Base-by-base conservation (phyloP, 306 rosid species). In the Mimosa pudica region DNA sequence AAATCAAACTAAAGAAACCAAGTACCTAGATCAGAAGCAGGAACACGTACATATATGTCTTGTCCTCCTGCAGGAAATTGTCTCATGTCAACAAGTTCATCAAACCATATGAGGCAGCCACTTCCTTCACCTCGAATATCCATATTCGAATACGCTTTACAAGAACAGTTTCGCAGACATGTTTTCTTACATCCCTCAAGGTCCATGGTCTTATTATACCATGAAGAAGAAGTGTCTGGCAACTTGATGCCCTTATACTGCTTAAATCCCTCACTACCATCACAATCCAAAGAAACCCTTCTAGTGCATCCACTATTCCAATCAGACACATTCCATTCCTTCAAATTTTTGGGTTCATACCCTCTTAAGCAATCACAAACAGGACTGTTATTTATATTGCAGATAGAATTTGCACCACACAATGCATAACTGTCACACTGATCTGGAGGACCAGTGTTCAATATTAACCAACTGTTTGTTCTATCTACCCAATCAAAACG, bases 21-120 rank as follows among this genome's bases (percentile, higher is more conserved):
- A 48, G 32, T 69, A 86, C 79, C 83, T 44, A 80, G 62, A 38
- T 80, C 83, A 17, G 87, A 83, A 46, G 85, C 77, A 35, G 83
- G 63, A 61, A 83, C 71, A 49, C 73, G 73, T 6, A 81, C 6
- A 76, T 74, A 83, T 6, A 83, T 47, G 66, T 80, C 77, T 33
- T 70, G 82, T 58, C 77, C 82, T 71, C 61, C 61, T 32, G 61
- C 7, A 58, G 51, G 6, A 7, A 70, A 60, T 46, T 58, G 45
- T 8, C 52, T 71, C 49, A 71, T 71, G 77, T 71, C 82, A 11
- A 79, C 0, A 18, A 79, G 35, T 1, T n/a, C n/a, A 61, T 46
- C 8, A 12, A 79, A 60, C 82, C 82, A 79, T 32, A 79, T 44
- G 7, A 79, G n/a, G 33, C 82, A 79, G 10, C 77, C 82, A 71